A percentile compares a stretch with the other conserved stretches of the same genome.
phyloP scores from a whole-genome alignment of 768 basidiomycete species.

The Mycena epipterygia region DNA sequence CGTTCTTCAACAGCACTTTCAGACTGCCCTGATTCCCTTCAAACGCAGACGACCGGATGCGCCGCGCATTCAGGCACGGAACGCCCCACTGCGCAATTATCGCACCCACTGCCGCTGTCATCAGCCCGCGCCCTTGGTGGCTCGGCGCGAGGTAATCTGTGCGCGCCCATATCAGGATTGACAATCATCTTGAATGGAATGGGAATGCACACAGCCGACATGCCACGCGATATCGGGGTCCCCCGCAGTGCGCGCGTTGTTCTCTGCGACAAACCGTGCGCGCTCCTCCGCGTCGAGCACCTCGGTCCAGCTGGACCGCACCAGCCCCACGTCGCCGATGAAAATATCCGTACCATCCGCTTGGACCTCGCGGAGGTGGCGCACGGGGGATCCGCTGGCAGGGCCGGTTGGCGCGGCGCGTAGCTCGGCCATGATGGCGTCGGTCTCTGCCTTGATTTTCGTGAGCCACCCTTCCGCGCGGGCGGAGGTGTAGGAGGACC shows the following conservation, averaged over 20 bases:
- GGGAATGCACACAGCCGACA: slow-evolving; percentile 61
- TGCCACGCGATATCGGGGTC: slow-evolving; percentile 65
- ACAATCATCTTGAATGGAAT: neutral
- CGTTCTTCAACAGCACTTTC: slow-evolving; percentile 31
- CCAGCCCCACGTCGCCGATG: slow-evolving; percentile 55
- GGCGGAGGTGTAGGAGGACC: slow-evolving; percentile 4
- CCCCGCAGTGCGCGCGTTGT: slow-evolving; percentile 53
- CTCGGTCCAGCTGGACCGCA: slow-evolving; percentile 43
- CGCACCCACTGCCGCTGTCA: slow-evolving; percentile 59
- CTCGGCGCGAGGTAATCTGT: slow-evolving; percentile 66
- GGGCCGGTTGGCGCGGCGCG: neutral
- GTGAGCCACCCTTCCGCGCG: slow-evolving; percentile 28
- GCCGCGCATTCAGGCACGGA: slow-evolving; percentile 59
- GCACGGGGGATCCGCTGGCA: slow-evolving; percentile 57
- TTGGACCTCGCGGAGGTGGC: slow-evolving; percentile 57
- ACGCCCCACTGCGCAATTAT: slow-evolving; percentile 61
- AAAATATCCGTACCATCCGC: slow-evolving; percentile 61
- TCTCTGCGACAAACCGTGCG: slow-evolving; percentile 50
- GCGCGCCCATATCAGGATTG: neutral
- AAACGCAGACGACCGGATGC: slow-evolving; percentile 50
- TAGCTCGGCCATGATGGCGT: slow-evolving; percentile 12
- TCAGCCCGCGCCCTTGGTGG: slow-evolving; percentile 69
- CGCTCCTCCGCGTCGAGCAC: slow-evolving; percentile 49
- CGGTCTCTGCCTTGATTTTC: slow-evolving; percentile 20
- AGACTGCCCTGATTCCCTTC: slow-evolving; percentile 30